These are phyloP conservation scores for Sporormia fimetaria DNA, from an alignment of 495 filamentous ascomycete species.

Conservation along the genomic window DNA sequence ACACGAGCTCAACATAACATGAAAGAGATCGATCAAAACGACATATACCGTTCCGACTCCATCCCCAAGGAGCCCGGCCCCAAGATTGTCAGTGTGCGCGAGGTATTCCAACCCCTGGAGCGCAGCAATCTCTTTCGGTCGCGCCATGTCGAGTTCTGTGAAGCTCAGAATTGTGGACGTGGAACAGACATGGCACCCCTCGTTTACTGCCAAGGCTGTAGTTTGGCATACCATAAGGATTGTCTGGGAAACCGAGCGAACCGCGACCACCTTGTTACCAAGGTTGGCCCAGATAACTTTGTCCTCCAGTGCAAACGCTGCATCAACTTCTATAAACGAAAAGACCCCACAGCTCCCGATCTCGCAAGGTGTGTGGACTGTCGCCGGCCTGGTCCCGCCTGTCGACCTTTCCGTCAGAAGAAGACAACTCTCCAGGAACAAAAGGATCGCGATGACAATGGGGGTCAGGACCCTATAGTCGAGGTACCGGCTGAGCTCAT, in stretches of 20 bases:
- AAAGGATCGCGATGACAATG: conserved; percentile 62
- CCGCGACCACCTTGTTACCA: conserved; percentile 91
- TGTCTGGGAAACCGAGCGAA: conserved; percentile 64
- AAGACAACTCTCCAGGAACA: conserved; percentile 72
- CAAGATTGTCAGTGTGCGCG: conserved; percentile 52
- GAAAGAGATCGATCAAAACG: conserved; percentile 54
- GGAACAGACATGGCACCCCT: conserved; percentile 45
- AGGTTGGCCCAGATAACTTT: conserved; percentile 62
- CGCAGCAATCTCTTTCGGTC: conserved; percentile 49
- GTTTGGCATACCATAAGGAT: conserved; percentile 61
- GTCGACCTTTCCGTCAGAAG: conserved; percentile 54
- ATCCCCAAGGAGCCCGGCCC: conserved; percentile 30
- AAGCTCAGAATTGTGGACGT: conserved; percentile 51
- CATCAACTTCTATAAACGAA: conserved; percentile 51
- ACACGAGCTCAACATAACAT: conserved; percentile 41
- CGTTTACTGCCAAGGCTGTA: conserved; percentile 86
- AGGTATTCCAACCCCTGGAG: conserved; percentile 50
- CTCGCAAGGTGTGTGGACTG: conserved; percentile 62
- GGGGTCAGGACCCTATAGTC: conserved; percentile 63
- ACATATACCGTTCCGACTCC: conserved; percentile 44
- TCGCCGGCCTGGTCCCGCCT: conserved; percentile 47
- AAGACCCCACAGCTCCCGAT: conserved; percentile 56
- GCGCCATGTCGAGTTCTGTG: conserved; percentile 59
- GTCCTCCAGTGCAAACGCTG: conserved; percentile 87
- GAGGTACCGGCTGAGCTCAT: conserved; percentile 48